Conservation (phyloP, 2,329 filamentous ascomycete genomes). For the Claviceps quebecensis region DNA sequence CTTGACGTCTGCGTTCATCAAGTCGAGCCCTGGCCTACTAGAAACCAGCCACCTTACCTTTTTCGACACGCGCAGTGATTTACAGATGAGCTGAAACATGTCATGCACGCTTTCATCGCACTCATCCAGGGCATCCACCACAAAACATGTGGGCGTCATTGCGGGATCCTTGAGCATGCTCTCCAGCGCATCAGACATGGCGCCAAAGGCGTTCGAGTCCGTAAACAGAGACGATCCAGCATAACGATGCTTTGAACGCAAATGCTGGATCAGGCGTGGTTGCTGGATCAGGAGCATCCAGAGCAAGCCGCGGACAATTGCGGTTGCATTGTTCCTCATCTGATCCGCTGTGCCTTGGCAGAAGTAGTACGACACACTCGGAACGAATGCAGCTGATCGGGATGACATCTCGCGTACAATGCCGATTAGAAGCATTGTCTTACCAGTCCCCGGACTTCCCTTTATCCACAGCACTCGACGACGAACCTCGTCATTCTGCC, state of each 20-base stretch:
- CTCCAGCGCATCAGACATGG: constrained; percentile 21
- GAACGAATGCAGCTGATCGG: constrained; percentile 4
- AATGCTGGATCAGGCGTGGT: constrained; percentile 19
- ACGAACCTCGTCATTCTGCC: constrained; percentile 11
- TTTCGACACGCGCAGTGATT: constrained; percentile 12
- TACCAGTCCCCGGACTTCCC: constrained; percentile 22
- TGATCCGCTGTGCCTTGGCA: constrained; percentile 23
- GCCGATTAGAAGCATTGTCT: constrained; percentile 22
- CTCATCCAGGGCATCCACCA: constrained; percentile 36
- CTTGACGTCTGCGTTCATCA: constrained; percentile 19
- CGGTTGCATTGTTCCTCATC: constrained; percentile 17
- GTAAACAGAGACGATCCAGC: constrained; percentile 21
- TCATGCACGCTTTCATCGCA: constrained; percentile 17
- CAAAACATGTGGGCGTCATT: constrained; percentile 20
- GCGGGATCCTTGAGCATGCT: constrained; percentile 25
- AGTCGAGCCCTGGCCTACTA: constrained; percentile 18
- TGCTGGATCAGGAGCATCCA: constrained; percentile 19
- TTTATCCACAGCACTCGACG: constrained; percentile 19
- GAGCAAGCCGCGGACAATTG: constrained; percentile 26
- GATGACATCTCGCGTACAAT: constrained; percentile 14
- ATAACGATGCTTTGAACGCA: constrained; percentile 21
- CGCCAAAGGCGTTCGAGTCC: constrained; percentile 23
- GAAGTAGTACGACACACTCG: constrained; percentile 21
- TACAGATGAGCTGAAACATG: constrained; percentile 24
- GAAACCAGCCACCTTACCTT: constrained; percentile 27